These are phyloP conservation scores for Fusarium tjaetaba DNA, from an alignment of 2,329 filamentous ascomycete species.

Conservation along the genomic window DNA sequence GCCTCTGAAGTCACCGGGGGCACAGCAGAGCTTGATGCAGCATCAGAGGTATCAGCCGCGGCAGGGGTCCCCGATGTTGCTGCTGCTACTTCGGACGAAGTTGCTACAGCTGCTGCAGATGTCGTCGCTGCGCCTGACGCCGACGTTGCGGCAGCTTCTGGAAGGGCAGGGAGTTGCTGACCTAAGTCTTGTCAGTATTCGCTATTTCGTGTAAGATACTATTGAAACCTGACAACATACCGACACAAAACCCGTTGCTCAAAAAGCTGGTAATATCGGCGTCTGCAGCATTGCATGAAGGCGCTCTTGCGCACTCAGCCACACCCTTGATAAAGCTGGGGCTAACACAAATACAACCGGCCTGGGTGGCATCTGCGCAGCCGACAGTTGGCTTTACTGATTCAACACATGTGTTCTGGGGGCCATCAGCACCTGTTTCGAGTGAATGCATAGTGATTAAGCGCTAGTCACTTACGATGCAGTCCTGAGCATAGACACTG, in stretches of 20 bases:
- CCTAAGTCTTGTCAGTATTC: slow-evolving; percentile 23
- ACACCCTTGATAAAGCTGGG: slow-evolving; percentile 50
- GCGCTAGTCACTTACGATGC: slow-evolving; percentile 45
- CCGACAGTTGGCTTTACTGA: slow-evolving; percentile 16
- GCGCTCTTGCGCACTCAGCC: slow-evolving; percentile 51
- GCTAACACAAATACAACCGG: slow-evolving; percentile 54
- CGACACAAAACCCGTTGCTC: slow-evolving; percentile 33
- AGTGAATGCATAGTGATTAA: background rate
- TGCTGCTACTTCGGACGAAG: slow-evolving; percentile 9
- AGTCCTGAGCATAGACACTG: slow-evolving; percentile 42
- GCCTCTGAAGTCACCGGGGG: slow-evolving; percentile 10
- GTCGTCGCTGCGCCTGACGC: slow-evolving; percentile 14
- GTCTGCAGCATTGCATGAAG: slow-evolving; percentile 37
- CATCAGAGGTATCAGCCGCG: slow-evolving; percentile 8
- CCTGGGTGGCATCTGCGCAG: slow-evolving; percentile 45
- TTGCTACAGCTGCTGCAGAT: slow-evolving; percentile 7
- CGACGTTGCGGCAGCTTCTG: slow-evolving; percentile 6
- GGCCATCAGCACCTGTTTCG: slow-evolving; percentile 16
- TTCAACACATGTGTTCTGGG: slow-evolving; percentile 27
- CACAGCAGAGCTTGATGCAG: slow-evolving; percentile 5
- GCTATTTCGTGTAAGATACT: background rate
- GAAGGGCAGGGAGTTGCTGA: slow-evolving; percentile 16
- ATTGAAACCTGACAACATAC: slow-evolving; percentile 24
- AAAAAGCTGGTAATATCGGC: slow-evolving; percentile 36
- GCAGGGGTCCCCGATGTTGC: slow-evolving; percentile 13